phyloP scores from a whole-genome alignment of 2,329 filamentous ascomycete genomes.

The Trichoderma asperellum region DNA sequence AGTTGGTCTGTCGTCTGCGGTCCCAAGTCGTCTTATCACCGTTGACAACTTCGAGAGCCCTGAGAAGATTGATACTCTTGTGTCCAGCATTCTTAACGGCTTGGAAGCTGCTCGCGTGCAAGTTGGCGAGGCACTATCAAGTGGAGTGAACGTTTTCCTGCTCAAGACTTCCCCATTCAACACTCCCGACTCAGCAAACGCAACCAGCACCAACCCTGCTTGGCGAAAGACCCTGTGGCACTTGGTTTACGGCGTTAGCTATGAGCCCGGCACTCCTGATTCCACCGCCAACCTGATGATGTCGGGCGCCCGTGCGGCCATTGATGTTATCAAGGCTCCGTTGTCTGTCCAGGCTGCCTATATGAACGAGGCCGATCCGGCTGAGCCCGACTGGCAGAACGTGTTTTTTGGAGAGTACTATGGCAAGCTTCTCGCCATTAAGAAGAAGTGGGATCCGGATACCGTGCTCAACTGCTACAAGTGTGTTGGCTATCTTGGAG shows the following conservation, averaged over 20 bases:
- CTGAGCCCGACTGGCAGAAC: slow-evolving; percentile 48
- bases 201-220: slow-evolving; percentile 14
- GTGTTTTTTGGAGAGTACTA: slow-evolving; percentile 55
- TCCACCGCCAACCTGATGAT: slow-evolving; percentile 36
- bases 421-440: slow-evolving; percentile 46
- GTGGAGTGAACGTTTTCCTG: neutral
- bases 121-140: neutral
- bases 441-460: slow-evolving; percentile 54
- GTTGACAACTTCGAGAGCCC: slow-evolving; percentile 1
- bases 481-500: slow-evolving; percentile 12
- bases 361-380: slow-evolving; percentile 57
- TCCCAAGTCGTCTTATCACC: slow-evolving; percentile 12
- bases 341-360: slow-evolving; percentile 40
- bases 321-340: slow-evolving; percentile 1
- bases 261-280: slow-evolving; percentile 44
- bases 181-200: slow-evolving; percentile 8
- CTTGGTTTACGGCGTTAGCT: slow-evolving; percentile 41
- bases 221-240: slow-evolving; percentile 21
- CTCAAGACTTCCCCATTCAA: slow-evolving; percentile 1
- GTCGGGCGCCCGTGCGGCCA: neutral
- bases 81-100: neutral
- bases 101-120: slow-evolving; percentile 1
- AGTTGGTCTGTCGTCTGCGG: slow-evolving; percentile 1
- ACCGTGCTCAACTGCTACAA: slow-evolving; percentile 17
- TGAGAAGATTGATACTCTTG: neutral